phyloP scores from a whole-genome alignment of 305 asterid species.

The Fraxinus latifolia region DNA sequence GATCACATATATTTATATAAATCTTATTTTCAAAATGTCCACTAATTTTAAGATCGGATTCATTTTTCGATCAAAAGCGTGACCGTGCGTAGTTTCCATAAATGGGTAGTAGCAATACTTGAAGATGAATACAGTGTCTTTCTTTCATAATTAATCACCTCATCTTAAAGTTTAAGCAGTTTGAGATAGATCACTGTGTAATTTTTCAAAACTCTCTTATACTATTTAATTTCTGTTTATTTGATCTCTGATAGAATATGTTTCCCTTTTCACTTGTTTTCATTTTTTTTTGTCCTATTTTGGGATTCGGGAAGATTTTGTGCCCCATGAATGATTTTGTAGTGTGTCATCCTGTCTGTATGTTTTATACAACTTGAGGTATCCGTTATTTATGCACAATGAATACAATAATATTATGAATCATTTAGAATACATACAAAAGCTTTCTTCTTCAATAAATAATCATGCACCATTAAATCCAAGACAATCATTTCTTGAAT shows the following conservation, averaged over 20 bases:
- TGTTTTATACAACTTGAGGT: conserved; percentile 19
- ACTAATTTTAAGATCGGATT: neutral
- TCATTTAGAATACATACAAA: neutral
- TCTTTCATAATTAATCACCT: neutral
- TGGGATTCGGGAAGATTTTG: conserved; percentile 40
- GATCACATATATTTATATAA: neutral
- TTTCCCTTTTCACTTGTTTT: conserved; percentile 27
- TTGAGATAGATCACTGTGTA: neutral
- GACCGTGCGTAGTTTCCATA: neutral
- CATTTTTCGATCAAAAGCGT: neutral
- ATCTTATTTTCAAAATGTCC: neutral
- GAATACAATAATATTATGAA: neutral
- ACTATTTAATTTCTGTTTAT: conserved; percentile 42
- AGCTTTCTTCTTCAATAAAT: neutral
- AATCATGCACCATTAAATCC: neutral
- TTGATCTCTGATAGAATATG: conserved; percentile 26
- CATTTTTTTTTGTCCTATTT: conserved; percentile 23
- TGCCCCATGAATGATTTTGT: conserved; percentile 37
- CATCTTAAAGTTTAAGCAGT: neutral
- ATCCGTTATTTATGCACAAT: neutral
- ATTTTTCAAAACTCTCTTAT: conserved; percentile 26
- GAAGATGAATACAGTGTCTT: neutral
- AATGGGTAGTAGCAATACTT: neutral
- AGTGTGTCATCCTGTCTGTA: conserved; percentile 25
- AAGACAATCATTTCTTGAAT: neutral